Conservation (phyloP, 805 yeast genomes). For the Saccharomycopsis schoenii region DNA sequence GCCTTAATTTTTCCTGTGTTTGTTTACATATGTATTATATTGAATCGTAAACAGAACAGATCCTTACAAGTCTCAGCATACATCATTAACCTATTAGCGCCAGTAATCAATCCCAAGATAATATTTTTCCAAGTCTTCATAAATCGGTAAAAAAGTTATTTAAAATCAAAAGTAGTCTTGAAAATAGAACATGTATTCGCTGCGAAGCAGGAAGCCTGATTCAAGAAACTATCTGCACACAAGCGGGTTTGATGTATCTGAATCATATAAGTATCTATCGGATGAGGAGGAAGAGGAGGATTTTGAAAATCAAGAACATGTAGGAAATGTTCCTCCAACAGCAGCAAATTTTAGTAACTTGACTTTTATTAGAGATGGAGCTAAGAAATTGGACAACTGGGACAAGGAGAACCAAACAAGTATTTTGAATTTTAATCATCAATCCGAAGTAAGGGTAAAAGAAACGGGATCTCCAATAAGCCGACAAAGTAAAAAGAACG, state of each 20-base stretch:
- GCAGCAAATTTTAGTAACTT: conserved; percentile 8
- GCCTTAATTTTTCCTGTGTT: background rate
- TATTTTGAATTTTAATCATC: background rate
- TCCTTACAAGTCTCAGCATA: background rate
- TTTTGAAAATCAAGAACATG: background rate
- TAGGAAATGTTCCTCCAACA: conserved; percentile 2
- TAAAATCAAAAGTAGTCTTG: no score
- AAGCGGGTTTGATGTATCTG: conserved; percentile 8
- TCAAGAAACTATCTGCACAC: background rate
- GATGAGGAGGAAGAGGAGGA: conserved; percentile 15
- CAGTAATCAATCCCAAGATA: background rate
- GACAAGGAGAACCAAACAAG: background rate
- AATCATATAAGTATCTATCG: conserved; percentile 15
- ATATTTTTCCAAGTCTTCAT: no score
- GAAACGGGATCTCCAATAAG: conserved; percentile 1
- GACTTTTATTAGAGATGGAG: conserved; percentile 13
- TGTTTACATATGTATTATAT: background rate
- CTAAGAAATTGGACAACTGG: conserved; percentile 15
- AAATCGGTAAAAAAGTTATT: no score
- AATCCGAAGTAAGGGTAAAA: background rate
- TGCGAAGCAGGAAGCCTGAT: background rate
- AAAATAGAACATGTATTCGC: background rate
- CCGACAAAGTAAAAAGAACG: background rate
- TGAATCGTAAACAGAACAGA: background rate
- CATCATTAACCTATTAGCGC: background rate